Evolutionary conservation across 2,329 filamentous ascomycete genomes (phyloP).

Genomic region (Monilinia fructicola): DNA sequence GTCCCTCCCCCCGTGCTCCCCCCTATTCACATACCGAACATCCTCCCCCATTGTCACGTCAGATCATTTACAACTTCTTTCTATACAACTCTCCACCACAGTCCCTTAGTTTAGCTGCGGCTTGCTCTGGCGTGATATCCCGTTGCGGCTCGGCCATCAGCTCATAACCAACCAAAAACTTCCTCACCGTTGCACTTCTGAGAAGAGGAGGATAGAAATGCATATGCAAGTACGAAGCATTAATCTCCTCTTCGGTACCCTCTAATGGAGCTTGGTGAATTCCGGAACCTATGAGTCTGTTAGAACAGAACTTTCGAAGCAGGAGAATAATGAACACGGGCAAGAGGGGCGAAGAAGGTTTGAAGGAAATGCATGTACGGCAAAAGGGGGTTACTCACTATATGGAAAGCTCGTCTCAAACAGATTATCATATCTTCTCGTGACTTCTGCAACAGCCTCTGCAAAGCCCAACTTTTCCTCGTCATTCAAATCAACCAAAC

Average conservation of each 20-base stretch:
- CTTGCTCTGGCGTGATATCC: slow-evolving; percentile 97
- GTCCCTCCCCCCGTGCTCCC: no score
- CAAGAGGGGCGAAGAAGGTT: background rate
- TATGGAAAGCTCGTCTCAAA: slow-evolving; percentile 98
- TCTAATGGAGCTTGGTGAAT: slow-evolving; percentile 92
- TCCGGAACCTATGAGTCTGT: slow-evolving; percentile 65
- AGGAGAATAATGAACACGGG: background rate
- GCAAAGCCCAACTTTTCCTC: slow-evolving; percentile 73
- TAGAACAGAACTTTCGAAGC: background rate
- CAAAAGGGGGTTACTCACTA: slow-evolving; percentile 52
- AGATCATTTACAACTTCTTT: slow-evolving; percentile 44
- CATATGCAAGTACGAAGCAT: slow-evolving; percentile 89
- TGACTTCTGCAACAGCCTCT: slow-evolving; percentile 82
- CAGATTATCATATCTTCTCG: slow-evolving; percentile 90
- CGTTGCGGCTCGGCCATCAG: slow-evolving; percentile 96
- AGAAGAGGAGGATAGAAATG: slow-evolving; percentile 96
- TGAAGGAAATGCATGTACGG: background rate
- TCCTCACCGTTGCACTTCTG: slow-evolving; percentile 87
- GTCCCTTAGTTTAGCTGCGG: slow-evolving; percentile 69
- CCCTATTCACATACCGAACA: background rate
- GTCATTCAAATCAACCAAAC: slow-evolving; percentile 75
- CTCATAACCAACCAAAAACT: slow-evolving; percentile 96
- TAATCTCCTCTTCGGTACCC: slow-evolving; percentile 77
- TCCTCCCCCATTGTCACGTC: background rate
- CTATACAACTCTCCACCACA: slow-evolving; percentile 85